A percentile compares a stretch with the other conserved stretches of the same genome.
Evolutionary conservation across 306 rosid genomes (phyloP).

Genomic region (Cicer cuneatum): DNA sequence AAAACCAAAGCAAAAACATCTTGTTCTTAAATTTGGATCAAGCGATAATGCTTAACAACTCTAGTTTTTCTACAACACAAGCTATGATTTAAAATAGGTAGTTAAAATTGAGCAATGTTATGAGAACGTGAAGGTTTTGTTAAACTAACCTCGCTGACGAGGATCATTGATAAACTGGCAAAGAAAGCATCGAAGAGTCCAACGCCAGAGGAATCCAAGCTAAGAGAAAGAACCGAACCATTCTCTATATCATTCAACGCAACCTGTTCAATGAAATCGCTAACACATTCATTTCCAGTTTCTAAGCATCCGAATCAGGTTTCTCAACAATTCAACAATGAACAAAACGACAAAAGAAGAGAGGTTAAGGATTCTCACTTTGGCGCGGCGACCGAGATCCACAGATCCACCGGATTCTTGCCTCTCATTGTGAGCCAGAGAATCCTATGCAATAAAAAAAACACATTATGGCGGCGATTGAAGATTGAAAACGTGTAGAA

Average conservation of each 20-base stretch:
- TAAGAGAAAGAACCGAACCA: constrained; percentile 50
- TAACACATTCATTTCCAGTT: constrained; percentile 7
- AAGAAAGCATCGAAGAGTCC: constrained; percentile 88
- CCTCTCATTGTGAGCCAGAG: constrained; percentile 47
- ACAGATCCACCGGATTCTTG: constrained; percentile 57
- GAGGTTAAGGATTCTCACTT: constrained; percentile 52
- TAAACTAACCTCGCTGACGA: constrained; percentile 90
- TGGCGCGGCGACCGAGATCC: constrained; percentile 91
- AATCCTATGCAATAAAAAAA: constrained; percentile 49
- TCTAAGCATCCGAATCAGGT: not conserved
- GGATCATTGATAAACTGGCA: constrained; percentile 88
- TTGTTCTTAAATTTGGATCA: constrained; percentile 35
- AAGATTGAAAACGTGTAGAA: not conserved
- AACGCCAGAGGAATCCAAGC: constrained; percentile 73
- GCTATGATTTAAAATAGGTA: not conserved
- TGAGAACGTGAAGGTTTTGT: constrained; percentile 10
- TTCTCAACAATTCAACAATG: constrained; percentile 24
- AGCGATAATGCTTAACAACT: constrained; percentile 23
- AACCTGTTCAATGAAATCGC: constrained; percentile 55
- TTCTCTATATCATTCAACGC: constrained; percentile 51
- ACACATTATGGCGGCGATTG: constrained; percentile 29
- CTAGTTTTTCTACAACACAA: not conserved
- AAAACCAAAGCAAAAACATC: not conserved
- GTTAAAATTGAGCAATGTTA: not conserved
- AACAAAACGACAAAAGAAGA: not conserved